Evolutionary conservation across 108 stramenopile species (phyloP), one percentile per base, ranked within the genome.

Genomic region (Skeletonema costatum): DNA sequence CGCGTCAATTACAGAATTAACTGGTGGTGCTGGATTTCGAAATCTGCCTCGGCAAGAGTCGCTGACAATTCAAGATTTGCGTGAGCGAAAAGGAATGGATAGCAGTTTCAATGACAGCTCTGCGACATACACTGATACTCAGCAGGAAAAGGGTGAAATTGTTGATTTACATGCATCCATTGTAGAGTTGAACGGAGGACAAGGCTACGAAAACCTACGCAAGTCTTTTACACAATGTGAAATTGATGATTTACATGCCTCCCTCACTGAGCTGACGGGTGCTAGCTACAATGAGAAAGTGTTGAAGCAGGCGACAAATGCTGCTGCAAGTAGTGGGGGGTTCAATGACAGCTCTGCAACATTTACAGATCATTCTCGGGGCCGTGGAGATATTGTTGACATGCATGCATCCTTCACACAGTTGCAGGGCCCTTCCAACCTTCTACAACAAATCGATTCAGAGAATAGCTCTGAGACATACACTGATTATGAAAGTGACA

Each of bases 401-500:
- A 25, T 56, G 25, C 53, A 56, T 56, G 8, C 53, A 1, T 56
- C 53, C 53, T 25, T 56, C 25, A 56, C 21, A 21, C 25, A 25
- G 8, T 56, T 56, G 29, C 19, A n/a, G 9, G 53, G 53, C 10
- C 53, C 53, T 25, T 56, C 53, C 6, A 56, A 56, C 53, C 53
- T 29, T 25, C 25, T 56, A 2, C 53, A 25, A 29, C 53, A 17
- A 56, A 56, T 56, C 25, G 53, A 56, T 29, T 56, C 53, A 25
- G 53, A 56, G 29, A 56, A 56, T 25, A 56, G 53, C 53, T 56
- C 53, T 56, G 53, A 6, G 53, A 56, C 53, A 56, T 56, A 56
- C 53, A 56, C 53, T 25, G 53, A 56, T 25, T 16, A 56, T 10
- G 53, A 56, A 56, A 21, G 25, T 7, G 53, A 56, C 25, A 7